These are phyloP conservation scores for Zizania latifolia DNA, from an alignment of 176 grass and related monocot species.

Conservation along the genomic window DNA sequence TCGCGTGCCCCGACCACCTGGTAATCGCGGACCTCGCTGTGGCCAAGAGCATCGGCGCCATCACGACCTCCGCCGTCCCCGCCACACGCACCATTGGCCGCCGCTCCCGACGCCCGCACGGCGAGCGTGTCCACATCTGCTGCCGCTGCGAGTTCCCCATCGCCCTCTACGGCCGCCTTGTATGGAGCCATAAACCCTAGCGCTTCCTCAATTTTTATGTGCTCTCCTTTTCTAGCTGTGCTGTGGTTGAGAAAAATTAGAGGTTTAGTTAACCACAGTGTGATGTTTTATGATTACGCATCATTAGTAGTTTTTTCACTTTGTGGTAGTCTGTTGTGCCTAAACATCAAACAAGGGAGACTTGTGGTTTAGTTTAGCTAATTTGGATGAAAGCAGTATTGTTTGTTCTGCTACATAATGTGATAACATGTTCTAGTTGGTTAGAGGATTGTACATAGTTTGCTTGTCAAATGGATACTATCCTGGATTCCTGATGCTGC, in stretches of 20 bases:
- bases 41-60: slow-evolving; percentile 71
- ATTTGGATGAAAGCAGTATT: slow-evolving; percentile 9
- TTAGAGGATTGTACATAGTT: background rate
- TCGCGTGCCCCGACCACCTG: slow-evolving; percentile 81
- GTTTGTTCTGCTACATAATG: background rate
- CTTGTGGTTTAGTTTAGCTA: background rate
- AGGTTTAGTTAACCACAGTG: background rate
- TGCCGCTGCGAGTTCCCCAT: slow-evolving; percentile 77
- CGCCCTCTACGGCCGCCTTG: slow-evolving; percentile 81
- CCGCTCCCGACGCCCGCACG: slow-evolving; percentile 67
- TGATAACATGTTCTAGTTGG: background rate
- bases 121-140: slow-evolving; percentile 85
- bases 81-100: slow-evolving; percentile 57
- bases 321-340: background rate
- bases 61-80: slow-evolving; percentile 55
- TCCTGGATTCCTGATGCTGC: background rate
- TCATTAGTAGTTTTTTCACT: background rate
- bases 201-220: background rate
- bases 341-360: background rate
- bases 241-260: background rate
- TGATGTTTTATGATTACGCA: background rate
- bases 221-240: background rate
- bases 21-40: slow-evolving; percentile 75
- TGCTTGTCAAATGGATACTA: background rate
- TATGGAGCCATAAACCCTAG: slow-evolving; percentile 32